phyloP scores from a whole-genome alignment of 164 flowering plant species.

The Chimonanthus salicifolius region DNA sequence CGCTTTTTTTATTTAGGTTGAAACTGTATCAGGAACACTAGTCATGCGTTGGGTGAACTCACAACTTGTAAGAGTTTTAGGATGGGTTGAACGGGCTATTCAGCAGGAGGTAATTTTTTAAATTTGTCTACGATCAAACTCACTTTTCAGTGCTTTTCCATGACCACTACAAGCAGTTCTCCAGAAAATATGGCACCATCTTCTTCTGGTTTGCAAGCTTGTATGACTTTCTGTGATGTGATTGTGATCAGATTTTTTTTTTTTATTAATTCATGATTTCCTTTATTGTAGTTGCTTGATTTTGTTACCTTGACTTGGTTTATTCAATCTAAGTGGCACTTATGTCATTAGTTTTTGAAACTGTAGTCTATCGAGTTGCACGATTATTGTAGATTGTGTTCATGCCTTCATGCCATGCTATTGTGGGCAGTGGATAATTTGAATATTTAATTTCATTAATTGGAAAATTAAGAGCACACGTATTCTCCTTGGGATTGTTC shows the following conservation, averaged over 20 bases:
- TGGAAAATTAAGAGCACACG: too few relatives aligned
- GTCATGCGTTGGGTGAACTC: conserved; percentile 96
- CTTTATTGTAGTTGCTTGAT: background rate
- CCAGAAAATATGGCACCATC: background rate
- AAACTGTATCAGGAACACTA: conserved; percentile 81
- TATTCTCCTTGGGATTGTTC: too few relatives aligned
- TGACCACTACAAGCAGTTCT: background rate
- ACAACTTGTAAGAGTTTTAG: conserved; percentile 74
- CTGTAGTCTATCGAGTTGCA: too few relatives aligned
- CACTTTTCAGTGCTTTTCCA: background rate
- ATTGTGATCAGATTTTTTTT: too few relatives aligned
- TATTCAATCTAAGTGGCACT: too few relatives aligned
- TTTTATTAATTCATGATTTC: background rate
- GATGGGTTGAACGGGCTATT: conserved; percentile 89
- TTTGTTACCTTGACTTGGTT: too few relatives aligned
- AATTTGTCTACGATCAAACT: background rate
- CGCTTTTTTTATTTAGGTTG: conserved; percentile 44
- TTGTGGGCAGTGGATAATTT: too few relatives aligned
- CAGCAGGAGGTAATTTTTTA: conserved; percentile 72
- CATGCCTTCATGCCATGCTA: too few relatives aligned
- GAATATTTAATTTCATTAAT: too few relatives aligned
- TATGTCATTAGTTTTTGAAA: too few relatives aligned
- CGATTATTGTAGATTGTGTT: too few relatives aligned
- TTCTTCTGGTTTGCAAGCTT: background rate
- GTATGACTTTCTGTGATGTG: background rate